A percentile compares a stretch with the other conserved stretches of the same genome.
Conservation (phyloP, 148 eudicot genomes). For the Silene conica region DNA sequence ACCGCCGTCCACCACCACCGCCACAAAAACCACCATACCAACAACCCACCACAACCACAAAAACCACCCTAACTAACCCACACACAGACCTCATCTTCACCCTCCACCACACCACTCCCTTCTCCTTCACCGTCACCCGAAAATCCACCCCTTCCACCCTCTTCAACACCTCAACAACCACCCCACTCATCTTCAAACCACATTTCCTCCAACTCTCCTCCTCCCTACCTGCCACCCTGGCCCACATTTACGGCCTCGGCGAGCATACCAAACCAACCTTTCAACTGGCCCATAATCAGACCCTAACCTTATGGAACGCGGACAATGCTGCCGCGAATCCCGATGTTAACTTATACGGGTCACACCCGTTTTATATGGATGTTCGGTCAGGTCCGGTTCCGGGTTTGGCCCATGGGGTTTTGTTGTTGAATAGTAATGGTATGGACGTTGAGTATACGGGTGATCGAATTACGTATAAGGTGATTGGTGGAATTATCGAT, state of each 20-base stretch:
- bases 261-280: slow-evolving; percentile 67
- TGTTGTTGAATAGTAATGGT: slow-evolving; percentile 77
- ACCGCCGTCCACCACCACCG: slow-evolving; percentile 26
- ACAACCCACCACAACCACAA: slow-evolving; percentile 19
- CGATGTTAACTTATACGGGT: slow-evolving; percentile 65
- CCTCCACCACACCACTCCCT: slow-evolving; percentile 61
- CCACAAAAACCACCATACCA: slow-evolving; percentile 24
- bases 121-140: slow-evolving; percentile 62
- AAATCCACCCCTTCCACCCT: slow-evolving; percentile 55
- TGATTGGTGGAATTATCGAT: slow-evolving; percentile 77
- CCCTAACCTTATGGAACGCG: slow-evolving; percentile 67
- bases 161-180: slow-evolving; percentile 46
- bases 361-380: slow-evolving; percentile 84
- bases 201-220: slow-evolving; percentile 69
- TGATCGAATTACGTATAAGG: slow-evolving; percentile 64
- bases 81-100: slow-evolving; percentile 58
- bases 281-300: slow-evolving; percentile 51
- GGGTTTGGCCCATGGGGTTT: slow-evolving; percentile 59
- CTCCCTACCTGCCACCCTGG: slow-evolving; percentile 38
- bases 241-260: slow-evolving; percentile 77
- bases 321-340: slow-evolving; percentile 42
- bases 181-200: slow-evolving; percentile 60
- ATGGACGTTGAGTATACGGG: slow-evolving; percentile 80
- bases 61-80: slow-evolving; percentile 40
- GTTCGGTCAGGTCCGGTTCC: slow-evolving; percentile 46